A percentile compares a stretch with the other conserved stretches of the same genome.
These are phyloP conservation scores for Gymnopilus junonius DNA, from an alignment of 768 basidiomycete species.

Conservation along the genomic window DNA sequence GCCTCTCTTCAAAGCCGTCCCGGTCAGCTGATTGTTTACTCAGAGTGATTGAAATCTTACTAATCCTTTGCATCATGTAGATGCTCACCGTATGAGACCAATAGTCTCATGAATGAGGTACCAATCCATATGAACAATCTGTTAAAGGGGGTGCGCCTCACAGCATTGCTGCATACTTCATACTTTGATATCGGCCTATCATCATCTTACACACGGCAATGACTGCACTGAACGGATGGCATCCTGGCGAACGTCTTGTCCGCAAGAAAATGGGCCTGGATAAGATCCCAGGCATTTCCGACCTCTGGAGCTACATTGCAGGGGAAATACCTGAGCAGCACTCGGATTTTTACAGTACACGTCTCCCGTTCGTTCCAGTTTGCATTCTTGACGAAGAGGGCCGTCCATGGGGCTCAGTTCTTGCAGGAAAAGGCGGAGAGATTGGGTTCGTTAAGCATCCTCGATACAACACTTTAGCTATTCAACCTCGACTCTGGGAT, in stretches of 20 bases:
- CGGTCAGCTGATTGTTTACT: constrained; percentile 6
- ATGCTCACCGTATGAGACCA: not conserved
- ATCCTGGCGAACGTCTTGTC: constrained; percentile 54
- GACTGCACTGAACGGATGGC: constrained; percentile 48
- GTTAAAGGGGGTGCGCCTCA: not conserved
- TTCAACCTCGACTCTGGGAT: constrained; percentile 49
- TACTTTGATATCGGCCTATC: too few species aligned
- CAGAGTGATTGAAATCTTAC: not conserved
- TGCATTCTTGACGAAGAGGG: constrained; percentile 52
- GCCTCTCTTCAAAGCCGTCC: not conserved
- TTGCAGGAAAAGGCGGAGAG: constrained; percentile 47
- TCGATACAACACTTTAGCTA: constrained; percentile 38
- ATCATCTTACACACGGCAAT: constrained; percentile 19
- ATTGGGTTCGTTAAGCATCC: constrained; percentile 49
- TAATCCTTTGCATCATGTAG: not conserved
- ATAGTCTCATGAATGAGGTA: not conserved
- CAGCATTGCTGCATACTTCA: too few species aligned
- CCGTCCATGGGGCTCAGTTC: constrained; percentile 64
- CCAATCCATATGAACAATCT: not conserved
- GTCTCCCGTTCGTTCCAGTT: constrained; percentile 58
- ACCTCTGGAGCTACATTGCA: constrained; percentile 42
- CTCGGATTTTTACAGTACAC: constrained; percentile 49
- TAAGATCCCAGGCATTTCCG: constrained; percentile 32
- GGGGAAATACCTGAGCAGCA: constrained; percentile 57
- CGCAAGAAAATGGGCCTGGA: constrained; percentile 51